Evolutionary conservation across 2,329 filamentous ascomycete genomes (phyloP).

Genomic region (Calonectria multiphialidica): DNA sequence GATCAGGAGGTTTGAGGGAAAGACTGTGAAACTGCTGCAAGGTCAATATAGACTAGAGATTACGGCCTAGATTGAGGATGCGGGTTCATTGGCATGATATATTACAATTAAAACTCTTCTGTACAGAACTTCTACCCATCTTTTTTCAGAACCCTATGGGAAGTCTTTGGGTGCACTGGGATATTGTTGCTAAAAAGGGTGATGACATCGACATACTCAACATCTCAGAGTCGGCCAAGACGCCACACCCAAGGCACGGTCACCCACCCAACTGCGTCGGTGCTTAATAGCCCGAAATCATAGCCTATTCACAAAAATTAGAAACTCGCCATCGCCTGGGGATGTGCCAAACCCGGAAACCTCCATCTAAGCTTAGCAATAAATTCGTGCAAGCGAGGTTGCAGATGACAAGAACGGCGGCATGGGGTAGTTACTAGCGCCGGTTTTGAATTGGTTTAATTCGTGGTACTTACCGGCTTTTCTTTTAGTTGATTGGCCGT

Average conservation of each 20-base stretch:
- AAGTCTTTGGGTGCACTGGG: too few species aligned
- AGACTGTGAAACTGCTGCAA: conserved; percentile 29
- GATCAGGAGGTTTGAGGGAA: conserved; percentile 9
- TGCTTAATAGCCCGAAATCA: background rate
- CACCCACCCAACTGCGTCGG: background rate
- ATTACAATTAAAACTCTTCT: background rate
- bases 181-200: too few species aligned
- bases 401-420: conserved; percentile 2
- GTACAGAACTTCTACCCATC: too few species aligned
- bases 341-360: background rate
- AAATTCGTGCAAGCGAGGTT: background rate
- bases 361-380: background rate
- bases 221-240: too few species aligned
- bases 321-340: too few species aligned
- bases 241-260: background rate
- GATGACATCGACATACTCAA: too few species aligned
- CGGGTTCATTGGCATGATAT: background rate
- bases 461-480: background rate
- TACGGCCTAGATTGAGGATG: conserved; percentile 4
- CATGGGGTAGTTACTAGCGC: conserved; percentile 7
- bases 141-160: background rate
- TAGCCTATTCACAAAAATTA: background rate
- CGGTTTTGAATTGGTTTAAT: conserved; percentile 19
- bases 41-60: conserved; percentile 37
- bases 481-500: background rate